Base-by-base conservation (phyloP, 345 rosid species). In the Camelina sativa region DNA sequence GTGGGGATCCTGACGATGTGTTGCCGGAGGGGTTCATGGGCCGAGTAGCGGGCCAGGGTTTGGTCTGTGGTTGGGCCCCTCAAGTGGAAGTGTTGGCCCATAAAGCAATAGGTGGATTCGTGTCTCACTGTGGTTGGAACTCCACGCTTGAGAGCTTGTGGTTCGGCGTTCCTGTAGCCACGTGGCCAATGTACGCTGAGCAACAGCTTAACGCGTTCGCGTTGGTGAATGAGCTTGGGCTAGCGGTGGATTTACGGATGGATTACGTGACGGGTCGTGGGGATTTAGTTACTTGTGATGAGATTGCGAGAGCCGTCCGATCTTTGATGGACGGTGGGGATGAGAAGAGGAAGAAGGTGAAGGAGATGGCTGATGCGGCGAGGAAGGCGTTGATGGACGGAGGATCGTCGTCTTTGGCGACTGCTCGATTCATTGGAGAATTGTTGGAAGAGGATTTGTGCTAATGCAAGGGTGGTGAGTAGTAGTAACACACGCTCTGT, bases 101-200 rank as follows among this genome's bases (percentile, higher is more conserved):
- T 44, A 74, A 48, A 0, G 81, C 89, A 3, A 64, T 86, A 5
- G 81, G 82, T 32, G 86, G 79, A 4, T 84, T 87, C 5, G 80
- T 87, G 11, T 84, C 92, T 25, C 88, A 87, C 34, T 84, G 85
- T 37, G 88, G 91, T 20, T 84, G 92, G 92, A 87, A 82, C 71
- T 86, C 86, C 0, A 73, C 71, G 11, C 41, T 84, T 20, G 87
- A 88, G 80, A 86, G 87, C 76, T 74, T 88, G 56, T 82, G 87
- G 92, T 73, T 65, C 13, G 84, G 88, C 0, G 86, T 83, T 12
- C 83, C 87, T 0, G 40, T 79, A 2, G 79, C 67, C 1, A 73
- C 89, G 2, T 87, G 81, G 89, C 88, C 88, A 2, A 59, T 84
- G 51, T 83, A 84, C 30, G 87, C 84, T 0, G 88, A 87, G 68